phyloP scores from a whole-genome alignment of 225 moss, liverwort and hornwort genomes.

The Ulota crispa region DNA sequence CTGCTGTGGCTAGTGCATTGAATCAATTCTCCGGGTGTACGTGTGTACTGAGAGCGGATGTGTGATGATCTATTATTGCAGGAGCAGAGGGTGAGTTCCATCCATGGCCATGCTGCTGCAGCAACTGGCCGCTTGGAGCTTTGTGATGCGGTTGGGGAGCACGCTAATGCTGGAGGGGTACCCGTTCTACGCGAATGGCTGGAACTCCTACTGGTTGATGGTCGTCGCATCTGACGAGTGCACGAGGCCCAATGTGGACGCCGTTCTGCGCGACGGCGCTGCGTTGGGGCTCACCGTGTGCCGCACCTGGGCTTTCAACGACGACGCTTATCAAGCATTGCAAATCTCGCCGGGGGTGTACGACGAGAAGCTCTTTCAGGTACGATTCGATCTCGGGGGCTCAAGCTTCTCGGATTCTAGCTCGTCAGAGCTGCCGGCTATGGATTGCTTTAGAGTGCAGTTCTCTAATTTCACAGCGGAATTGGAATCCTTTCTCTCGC shows the following conservation, averaged over 20 bases:
- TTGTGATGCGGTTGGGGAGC: slow-evolving; percentile 51
- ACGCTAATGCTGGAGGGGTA: slow-evolving; percentile 45
- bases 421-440: background rate
- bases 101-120: slow-evolving; percentile 25
- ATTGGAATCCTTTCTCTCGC: background rate
- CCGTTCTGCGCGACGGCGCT: slow-evolving; percentile 43
- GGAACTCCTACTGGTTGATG: slow-evolving; percentile 87
- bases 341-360: slow-evolving; percentile 61
- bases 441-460: background rate
- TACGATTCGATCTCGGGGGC: background rate
- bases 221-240: slow-evolving; percentile 36
- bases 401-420: background rate
- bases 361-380: slow-evolving; percentile 60
- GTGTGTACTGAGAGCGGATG: background rate
- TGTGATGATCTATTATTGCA: background rate
- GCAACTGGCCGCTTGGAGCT: slow-evolving; percentile 28
- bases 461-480: background rate
- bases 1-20: background rate
- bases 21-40: too few species aligned
- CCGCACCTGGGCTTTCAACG: slow-evolving; percentile 82
- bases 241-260: slow-evolving; percentile 42
- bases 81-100: background rate
- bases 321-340: slow-evolving; percentile 48
- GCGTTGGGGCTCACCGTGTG: slow-evolving; percentile 72
- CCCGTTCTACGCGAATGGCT: slow-evolving; percentile 67